A percentile compares a stretch with the other conserved stretches of the same genome.
Evolutionary conservation across 2,329 filamentous ascomycete species (phyloP).

Genomic region (Aspergillus persii): DNA sequence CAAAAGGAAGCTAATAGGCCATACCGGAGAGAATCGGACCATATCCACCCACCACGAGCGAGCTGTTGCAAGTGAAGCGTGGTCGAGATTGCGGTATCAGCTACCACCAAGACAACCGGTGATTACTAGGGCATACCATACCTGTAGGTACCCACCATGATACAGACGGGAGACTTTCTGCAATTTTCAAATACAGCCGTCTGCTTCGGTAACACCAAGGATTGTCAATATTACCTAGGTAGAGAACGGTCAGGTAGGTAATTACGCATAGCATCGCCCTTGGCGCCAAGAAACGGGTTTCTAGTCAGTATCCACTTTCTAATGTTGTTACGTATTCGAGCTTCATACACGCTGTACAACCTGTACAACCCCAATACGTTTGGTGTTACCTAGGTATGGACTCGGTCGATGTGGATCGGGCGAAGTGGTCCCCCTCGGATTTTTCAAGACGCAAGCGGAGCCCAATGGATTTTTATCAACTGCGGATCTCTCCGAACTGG

Average conservation of each 20-base stretch:
- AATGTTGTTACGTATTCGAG: too few relatives aligned
- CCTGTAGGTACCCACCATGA: neutral
- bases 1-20: neutral
- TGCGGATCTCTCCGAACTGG: neutral
- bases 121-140: neutral
- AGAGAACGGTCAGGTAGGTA: neutral
- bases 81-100: neutral
- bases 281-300: too few relatives aligned
- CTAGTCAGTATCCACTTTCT: too few relatives aligned
- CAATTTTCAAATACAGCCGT: neutral
- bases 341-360: too few relatives aligned
- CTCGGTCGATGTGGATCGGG: neutral
- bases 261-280: neutral
- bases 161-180: neutral
- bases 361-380: neutral
- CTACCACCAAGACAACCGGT: too few relatives aligned
- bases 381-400: neutral
- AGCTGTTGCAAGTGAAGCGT: neutral
- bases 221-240: too few relatives aligned
- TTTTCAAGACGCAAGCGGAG: neutral
- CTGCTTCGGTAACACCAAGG: neutral
- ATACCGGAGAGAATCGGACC: slow-evolving; percentile 6
- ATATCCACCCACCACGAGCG: neutral
- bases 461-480: neutral
- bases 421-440: neutral